Base-by-base conservation (phyloP, 2,329 filamentous ascomycete species). In the Cryphonectria nitschkei region DNA sequence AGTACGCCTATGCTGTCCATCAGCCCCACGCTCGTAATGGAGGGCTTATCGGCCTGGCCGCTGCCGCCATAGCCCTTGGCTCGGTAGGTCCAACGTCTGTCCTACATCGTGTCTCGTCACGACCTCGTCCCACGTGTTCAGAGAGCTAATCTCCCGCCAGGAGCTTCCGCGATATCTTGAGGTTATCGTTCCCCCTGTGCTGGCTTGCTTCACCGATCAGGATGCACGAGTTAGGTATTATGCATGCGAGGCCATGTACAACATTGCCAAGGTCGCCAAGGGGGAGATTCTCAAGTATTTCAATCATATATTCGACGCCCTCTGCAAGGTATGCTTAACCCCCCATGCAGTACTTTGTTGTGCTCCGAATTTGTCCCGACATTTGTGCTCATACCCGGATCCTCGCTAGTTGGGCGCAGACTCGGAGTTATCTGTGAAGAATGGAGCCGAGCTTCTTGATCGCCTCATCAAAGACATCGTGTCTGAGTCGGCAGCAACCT, bases 221-320 rank as follows among this genome's bases (percentile, higher is more conserved):
- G 96, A 99, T 91, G 95, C 96, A 39, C 89, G 96, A 71, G 96
- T 98, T 43, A 89, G 96, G 74, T 99, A 99, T 81, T 99, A 99
- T 82, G 96, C 96, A 34, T 99, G 96, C 82, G 96, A 99, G 84
- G 97, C 95, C 81, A 99, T 99, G 96, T 99, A 99, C 84, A 99
- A 99, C 82, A 99, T 99, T 79, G 95, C 96, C 78, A 99, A 99
- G 83, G 96, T 99, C 64, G 96, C 95, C 72, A 99, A 99, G 82
- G 96, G 97, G 52, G 96, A 99, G 82, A 96, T 99, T 29, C 82
- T 99, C 74, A 89, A 97, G 56, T 99, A 97, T 84, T 99, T 99
- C 82, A 99, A 99, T 82, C 93, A 97, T 77, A 96, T 99, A 74
- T 99, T 99, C 78, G 96, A 99, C 83, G 94, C 96, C 32, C 85